Conservation (phyloP, 2,329 filamentous ascomycete species). For the Aspergillus sp. region DNA sequence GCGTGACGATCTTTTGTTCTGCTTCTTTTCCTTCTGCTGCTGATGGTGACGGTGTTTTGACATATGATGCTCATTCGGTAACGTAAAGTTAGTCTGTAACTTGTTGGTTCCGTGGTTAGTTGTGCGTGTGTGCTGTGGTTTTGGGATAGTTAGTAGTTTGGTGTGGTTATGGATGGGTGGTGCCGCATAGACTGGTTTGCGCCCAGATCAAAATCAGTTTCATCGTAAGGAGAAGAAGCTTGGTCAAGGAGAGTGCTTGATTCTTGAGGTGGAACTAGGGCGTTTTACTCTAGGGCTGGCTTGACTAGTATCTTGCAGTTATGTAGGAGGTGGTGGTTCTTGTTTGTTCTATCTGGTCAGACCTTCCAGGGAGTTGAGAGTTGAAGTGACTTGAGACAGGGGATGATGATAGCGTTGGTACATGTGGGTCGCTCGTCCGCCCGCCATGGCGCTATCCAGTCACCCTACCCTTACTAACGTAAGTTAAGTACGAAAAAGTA, state of each 20-base stretch:
- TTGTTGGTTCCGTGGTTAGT: neutral
- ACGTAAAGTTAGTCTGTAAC: neutral
- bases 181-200: neutral
- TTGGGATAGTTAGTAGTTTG: neutral
- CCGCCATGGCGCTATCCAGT: conserved; percentile 4
- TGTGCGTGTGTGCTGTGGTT: neutral
- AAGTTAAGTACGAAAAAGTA: conserved; percentile 4
- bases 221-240: neutral
- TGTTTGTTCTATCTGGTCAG: neutral
- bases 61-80: neutral
- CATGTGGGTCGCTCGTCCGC: neutral
- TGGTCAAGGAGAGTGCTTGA: neutral
- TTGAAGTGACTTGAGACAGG: conserved; percentile 5
- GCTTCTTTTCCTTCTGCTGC: neutral
- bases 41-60: neutral
- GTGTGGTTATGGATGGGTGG: neutral
- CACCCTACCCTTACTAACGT: neutral
- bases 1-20: neutral
- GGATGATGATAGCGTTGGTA: conserved; percentile 4
- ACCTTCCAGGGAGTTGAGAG: neutral
- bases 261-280: conserved; percentile 1
- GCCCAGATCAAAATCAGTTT: neutral
- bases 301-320: neutral
- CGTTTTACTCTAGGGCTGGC: neutral
- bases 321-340: neutral